Percentiles rank a stretch among this genome's conserved stretches.
These are phyloP conservation scores for Blepharisma japonicum DNA, from an alignment of 73 alveolate genomes.

Conservation along the genomic window DNA sequence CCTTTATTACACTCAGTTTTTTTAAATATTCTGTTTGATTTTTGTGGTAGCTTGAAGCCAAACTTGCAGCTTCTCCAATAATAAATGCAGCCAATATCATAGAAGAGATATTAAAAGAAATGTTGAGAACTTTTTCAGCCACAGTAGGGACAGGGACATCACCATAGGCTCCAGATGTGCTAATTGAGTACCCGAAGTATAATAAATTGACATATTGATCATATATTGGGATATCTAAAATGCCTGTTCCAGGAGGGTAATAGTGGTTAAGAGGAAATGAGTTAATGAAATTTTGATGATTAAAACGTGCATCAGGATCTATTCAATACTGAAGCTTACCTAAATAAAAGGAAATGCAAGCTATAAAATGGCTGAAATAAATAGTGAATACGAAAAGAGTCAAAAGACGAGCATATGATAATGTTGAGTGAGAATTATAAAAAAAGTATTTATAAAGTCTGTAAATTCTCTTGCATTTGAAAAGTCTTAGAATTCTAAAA, in stretches of 20 bases:
- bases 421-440: neutral
- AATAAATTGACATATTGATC: constrained; percentile 44
- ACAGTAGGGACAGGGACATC: constrained; percentile 52
- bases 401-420: neutral
- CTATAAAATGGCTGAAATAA: constrained; percentile 43
- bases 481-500: constrained; percentile 36
- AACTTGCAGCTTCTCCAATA: constrained; percentile 56
- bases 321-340: constrained; percentile 35
- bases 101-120: constrained; percentile 38
- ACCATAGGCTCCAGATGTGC: constrained; percentile 60
- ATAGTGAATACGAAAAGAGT: neutral
- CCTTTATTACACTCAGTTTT: neutral
- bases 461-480: constrained; percentile 39
- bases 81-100: constrained; percentile 47
- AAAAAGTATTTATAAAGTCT: constrained; percentile 32
- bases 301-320: neutral
- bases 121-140: constrained; percentile 42
- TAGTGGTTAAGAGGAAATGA: neutral
- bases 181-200: constrained; percentile 38
- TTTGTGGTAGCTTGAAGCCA: constrained; percentile 32
- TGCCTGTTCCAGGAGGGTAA: neutral
- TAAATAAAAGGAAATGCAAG: constrained; percentile 43
- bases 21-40: constrained; percentile 39
- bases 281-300: neutral
- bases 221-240: constrained; percentile 26